Evolutionary conservation across 805 yeast species (phyloP).

Genomic region (Saccharomyces jurei): DNA sequence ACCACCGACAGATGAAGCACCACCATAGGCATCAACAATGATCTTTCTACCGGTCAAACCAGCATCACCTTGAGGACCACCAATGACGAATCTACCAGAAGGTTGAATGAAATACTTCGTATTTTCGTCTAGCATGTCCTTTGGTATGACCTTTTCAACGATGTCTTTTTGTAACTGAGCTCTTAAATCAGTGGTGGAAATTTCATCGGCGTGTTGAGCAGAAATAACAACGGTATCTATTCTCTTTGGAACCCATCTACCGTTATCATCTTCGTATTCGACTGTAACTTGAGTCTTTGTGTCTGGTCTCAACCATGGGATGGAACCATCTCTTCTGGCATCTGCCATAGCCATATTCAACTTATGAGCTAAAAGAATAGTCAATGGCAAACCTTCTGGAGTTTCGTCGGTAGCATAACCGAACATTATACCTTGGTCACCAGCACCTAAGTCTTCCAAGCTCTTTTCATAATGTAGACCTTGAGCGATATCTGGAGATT

Average conservation of each 20-base stretch:
- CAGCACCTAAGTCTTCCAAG: conserved; percentile 96
- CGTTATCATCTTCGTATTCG: conserved; percentile 85
- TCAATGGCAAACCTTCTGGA: conserved; percentile 89
- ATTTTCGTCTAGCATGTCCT: conserved; percentile 78
- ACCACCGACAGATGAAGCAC: conserved; percentile 99
- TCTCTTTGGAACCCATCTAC: conserved; percentile 89
- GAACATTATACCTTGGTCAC: conserved; percentile 99
- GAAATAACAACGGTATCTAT: conserved; percentile 95
- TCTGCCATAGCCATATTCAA: conserved; percentile 89
- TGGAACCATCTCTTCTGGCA: conserved; percentile 89
- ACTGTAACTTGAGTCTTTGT: conserved; percentile 98
- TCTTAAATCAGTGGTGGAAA: conserved; percentile 86
- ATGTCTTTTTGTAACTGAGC: conserved; percentile 64
- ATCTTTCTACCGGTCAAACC: conserved; percentile 98
- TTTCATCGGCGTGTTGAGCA: conserved; percentile 92
- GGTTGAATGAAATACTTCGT: conserved; percentile 97
- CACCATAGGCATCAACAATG: conserved; percentile 98
- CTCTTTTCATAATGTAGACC: conserved; percentile 92
- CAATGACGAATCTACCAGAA: conserved; percentile 96
- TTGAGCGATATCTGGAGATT: conserved; percentile 95
- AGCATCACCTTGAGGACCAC: conserved; percentile 99
- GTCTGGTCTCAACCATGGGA: conserved; percentile 95
- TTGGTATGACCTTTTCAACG: conserved; percentile 85
- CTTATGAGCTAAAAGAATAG: conserved; percentile 86
- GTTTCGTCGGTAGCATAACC: conserved; percentile 98